These are phyloP conservation scores for Cordyceps militaris DNA, from an alignment of 2,329 filamentous ascomycete species.

Conservation along the genomic window DNA sequence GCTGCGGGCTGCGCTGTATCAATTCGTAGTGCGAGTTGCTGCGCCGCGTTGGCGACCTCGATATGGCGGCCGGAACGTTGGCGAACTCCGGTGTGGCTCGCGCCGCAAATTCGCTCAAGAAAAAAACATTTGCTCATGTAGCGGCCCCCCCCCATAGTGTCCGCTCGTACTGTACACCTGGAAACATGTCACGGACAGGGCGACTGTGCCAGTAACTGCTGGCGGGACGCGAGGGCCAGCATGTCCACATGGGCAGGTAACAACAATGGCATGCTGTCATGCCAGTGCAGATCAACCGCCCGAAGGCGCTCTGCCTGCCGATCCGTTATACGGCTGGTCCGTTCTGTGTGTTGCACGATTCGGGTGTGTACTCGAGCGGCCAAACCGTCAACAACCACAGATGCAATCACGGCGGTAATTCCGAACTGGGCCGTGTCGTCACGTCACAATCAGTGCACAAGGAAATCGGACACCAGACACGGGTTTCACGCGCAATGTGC, in stretches of 20 bases:
- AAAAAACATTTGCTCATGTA: background rate
- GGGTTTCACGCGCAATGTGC: background rate
- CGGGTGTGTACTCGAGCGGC: no score
- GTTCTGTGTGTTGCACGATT: no score
- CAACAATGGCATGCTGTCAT: background rate
- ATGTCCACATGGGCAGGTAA: slow-evolving; percentile 3
- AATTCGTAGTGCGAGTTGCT: background rate
- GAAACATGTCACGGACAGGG: background rate
- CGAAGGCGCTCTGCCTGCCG: no score
- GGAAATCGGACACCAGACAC: background rate
- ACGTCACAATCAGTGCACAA: background rate
- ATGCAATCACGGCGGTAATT: background rate
- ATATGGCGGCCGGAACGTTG: slow-evolving; percentile 5
- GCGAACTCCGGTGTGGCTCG: slow-evolving; percentile 10
- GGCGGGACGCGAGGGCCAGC: background rate
- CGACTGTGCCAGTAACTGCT: background rate
- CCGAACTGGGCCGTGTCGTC: background rate
- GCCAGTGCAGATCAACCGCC: background rate
- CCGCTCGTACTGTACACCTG: slow-evolving; percentile 8
- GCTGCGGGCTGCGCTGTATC: background rate
- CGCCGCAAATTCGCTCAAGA: slow-evolving; percentile 5
- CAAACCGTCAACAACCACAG: background rate
- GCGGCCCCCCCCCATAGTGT: slow-evolving; percentile 8
- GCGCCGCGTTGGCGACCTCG: background rate
- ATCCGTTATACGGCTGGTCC: no score